phyloP scores from a whole-genome alignment of 2,329 filamentous ascomycete species.

The Teratosphaeria nubilosa region DNA sequence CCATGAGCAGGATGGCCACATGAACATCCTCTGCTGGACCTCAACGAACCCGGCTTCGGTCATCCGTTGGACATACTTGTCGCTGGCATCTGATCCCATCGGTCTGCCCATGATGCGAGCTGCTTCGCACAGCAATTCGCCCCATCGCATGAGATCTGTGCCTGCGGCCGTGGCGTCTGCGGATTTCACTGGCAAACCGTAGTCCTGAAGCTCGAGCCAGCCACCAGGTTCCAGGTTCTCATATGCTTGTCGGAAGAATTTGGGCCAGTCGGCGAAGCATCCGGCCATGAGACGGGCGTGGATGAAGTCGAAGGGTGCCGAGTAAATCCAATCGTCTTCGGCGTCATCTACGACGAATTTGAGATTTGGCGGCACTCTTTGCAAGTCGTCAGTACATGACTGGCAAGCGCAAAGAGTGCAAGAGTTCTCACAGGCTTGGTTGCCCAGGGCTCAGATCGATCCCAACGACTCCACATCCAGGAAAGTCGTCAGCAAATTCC shows the following conservation, averaged over 20 bases:
- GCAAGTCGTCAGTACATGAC: neutral
- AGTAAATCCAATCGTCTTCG: constrained; percentile 49
- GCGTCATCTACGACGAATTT: constrained; percentile 54
- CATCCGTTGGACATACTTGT: constrained; percentile 30
- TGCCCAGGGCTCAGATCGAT: constrained; percentile 43
- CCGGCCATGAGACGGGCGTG: constrained; percentile 42
- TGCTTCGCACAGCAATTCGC: constrained; percentile 28
- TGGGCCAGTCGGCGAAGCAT: constrained; percentile 44
- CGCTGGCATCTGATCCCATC: constrained; percentile 28
- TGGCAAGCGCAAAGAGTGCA: neutral
- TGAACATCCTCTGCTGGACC: constrained; percentile 29
- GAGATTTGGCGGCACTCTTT: constrained; percentile 49
- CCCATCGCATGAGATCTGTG: constrained; percentile 26
- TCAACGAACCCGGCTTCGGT: constrained; percentile 34
- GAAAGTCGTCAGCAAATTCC: constrained; percentile 38
- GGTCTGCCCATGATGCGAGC: constrained; percentile 32
- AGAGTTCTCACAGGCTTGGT: constrained; percentile 28
- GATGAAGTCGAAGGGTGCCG: constrained; percentile 47
- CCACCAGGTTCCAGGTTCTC: constrained; percentile 40
- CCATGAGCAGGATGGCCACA: constrained; percentile 37
- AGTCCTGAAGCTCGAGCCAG: constrained; percentile 43
- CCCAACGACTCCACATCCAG: constrained; percentile 32
- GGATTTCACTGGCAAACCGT: constrained; percentile 31
- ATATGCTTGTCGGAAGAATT: constrained; percentile 38
- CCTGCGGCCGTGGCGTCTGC: constrained; percentile 26